A percentile compares a stretch with the other conserved stretches of the same genome.
Evolutionary conservation across 495 filamentous ascomycete species (phyloP).

Genomic region (Patellaria atrata): DNA sequence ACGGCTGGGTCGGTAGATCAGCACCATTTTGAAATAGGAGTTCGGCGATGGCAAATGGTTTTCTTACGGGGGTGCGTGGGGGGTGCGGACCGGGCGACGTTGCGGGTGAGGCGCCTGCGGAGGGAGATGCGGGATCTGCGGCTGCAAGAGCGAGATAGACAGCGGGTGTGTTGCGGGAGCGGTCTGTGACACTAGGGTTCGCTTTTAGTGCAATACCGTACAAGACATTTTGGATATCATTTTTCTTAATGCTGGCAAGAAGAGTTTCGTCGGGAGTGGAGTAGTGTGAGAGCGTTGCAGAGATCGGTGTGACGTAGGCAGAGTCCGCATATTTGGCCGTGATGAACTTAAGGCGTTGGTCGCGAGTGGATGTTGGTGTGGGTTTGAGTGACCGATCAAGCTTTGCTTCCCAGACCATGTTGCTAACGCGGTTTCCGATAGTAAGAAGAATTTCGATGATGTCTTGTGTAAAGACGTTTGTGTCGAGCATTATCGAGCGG

Average conservation of each 20-base stretch:
- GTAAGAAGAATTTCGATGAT: constrained; percentile 88
- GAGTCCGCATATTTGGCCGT: constrained; percentile 85
- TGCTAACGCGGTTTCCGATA: constrained; percentile 85
- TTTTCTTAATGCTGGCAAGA: constrained; percentile 84
- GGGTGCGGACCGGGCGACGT: constrained; percentile 25
- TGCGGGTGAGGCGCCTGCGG: constrained; percentile 30
- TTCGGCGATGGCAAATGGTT: constrained; percentile 76
- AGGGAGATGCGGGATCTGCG: constrained; percentile 71
- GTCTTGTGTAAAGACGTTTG: constrained; percentile 87
- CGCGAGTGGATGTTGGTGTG: constrained; percentile 57
- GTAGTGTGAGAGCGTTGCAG: constrained; percentile 59
- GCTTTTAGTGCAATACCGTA: constrained; percentile 80
- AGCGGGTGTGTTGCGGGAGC: constrained; percentile 72
- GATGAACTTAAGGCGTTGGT: constrained; percentile 84
- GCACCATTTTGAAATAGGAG: constrained; percentile 89
- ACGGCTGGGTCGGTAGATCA: constrained; percentile 58
- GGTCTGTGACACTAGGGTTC: constrained; percentile 77
- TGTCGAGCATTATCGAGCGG: constrained; percentile 87
- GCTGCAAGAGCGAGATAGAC: constrained; percentile 89
- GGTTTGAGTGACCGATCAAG: constrained; percentile 62
- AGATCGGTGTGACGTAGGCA: constrained; percentile 65
- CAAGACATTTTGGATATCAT: constrained; percentile 80
- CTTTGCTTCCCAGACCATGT: constrained; percentile 90
- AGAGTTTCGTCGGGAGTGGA: constrained; percentile 76
- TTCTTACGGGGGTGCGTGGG: constrained; percentile 27